These are phyloP conservation scores for Fusarium tuaranense DNA, from an alignment of 2,329 filamentous ascomycete genomes.

Conservation along the genomic window DNA sequence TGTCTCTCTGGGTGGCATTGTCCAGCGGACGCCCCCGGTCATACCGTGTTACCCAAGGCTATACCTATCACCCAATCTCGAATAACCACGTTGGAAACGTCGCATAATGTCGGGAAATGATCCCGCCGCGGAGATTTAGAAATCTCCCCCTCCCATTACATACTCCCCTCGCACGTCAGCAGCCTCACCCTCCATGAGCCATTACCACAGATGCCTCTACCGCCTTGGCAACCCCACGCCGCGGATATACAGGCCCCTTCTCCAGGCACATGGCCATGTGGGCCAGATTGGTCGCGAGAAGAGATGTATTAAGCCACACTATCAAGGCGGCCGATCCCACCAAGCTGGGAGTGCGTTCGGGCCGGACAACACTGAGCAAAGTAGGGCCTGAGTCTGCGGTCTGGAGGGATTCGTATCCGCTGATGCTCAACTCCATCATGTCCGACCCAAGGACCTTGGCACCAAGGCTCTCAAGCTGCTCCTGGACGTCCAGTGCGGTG, in stretches of 20 bases:
- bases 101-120: background rate
- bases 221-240: slow-evolving; percentile 2
- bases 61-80: background rate
- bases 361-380: background rate
- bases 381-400: background rate
- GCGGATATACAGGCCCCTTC: slow-evolving; percentile 5
- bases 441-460: background rate
- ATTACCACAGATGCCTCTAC: slow-evolving; percentile 7
- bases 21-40: background rate
- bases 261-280: slow-evolving; percentile 1
- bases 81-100: background rate
- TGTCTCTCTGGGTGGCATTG: background rate
- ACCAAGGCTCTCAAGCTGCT: slow-evolving; percentile 1
- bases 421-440: slow-evolving; percentile 1
- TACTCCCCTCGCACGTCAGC: background rate
- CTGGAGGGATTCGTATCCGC: background rate
- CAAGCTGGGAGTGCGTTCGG: background rate
- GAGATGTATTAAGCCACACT: background rate
- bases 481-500: slow-evolving; percentile 1
- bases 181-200: background rate
- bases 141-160: background rate
- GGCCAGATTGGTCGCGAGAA: slow-evolving; percentile 1
- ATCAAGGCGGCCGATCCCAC: background rate
- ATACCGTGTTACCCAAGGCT: background rate
- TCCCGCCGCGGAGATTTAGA: background rate